Percentiles rank a stretch among this genome's conserved stretches.
phyloP scores from a whole-genome alignment of 2,329 filamentous ascomycete species.

The Venturia effusa region DNA sequence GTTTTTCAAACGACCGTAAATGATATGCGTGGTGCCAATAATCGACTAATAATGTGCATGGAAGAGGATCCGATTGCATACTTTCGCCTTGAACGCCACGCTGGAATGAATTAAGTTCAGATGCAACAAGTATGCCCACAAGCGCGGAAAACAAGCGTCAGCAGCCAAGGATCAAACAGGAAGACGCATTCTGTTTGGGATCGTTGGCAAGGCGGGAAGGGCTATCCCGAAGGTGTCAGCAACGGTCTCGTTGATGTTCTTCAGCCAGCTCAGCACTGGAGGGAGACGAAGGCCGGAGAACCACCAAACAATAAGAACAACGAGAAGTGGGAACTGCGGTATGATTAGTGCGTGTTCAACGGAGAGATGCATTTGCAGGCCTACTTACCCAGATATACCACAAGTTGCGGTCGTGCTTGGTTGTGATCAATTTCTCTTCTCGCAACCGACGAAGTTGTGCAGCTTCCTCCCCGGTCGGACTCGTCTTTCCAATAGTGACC shows the following conservation, averaged over 20 bases:
- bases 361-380: neutral
- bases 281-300: constrained; percentile 5
- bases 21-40: neutral
- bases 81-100: constrained; percentile 4
- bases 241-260: constrained; percentile 6
- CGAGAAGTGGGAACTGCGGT: constrained; percentile 8
- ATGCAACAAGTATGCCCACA: neutral
- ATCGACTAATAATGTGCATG: neutral
- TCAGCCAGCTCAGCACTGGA: constrained; percentile 8
- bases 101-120: neutral
- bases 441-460: constrained; percentile 36
- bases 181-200: constrained; percentile 2
- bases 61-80: neutral
- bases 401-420: constrained; percentile 40
- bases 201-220: neutral
- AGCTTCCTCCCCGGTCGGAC: constrained; percentile 34
- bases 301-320: constrained; percentile 10
- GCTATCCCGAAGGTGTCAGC: constrained; percentile 3
- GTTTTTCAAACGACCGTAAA: neutral
- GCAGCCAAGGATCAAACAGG: neutral
- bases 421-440: constrained; percentile 36
- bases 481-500: constrained; percentile 30
- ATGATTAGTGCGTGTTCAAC: neutral
- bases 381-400: constrained; percentile 43
- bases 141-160: neutral